phyloP scores from a whole-genome alignment of 257 asterid species.

The Nicotiana noctiflora region DNA sequence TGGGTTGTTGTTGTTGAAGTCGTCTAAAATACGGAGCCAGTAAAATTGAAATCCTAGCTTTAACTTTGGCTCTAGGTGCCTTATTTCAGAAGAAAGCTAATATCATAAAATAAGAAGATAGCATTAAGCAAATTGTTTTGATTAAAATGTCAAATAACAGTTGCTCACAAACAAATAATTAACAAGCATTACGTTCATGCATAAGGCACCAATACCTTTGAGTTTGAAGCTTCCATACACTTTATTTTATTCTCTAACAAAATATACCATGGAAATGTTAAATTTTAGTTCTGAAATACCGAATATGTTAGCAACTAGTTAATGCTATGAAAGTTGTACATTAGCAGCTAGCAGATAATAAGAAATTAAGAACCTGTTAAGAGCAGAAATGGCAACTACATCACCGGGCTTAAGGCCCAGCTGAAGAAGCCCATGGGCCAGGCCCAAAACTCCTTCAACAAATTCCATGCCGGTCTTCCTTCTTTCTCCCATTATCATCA shows the following conservation, averaged over 20 bases:
- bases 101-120: background rate
- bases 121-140: background rate
- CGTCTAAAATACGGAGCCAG: too few relatives aligned
- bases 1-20: too few relatives aligned
- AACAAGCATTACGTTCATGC: background rate
- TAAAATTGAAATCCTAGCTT: too few relatives aligned
- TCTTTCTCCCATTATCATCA: slow-evolving; percentile 38
- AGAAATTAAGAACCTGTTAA: slow-evolving; percentile 64
- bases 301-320: background rate
- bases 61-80: background rate
- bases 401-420: slow-evolving; percentile 76
- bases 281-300: background rate
- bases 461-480: slow-evolving; percentile 71
- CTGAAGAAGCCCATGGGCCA: slow-evolving; percentile 51
- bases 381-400: slow-evolving; percentile 81
- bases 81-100: background rate
- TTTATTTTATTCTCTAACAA: background rate
- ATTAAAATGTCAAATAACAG: background rate
- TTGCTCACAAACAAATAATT: background rate
- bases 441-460: slow-evolving; percentile 45
- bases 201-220: background rate
- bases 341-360: background rate
- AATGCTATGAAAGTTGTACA: background rate
- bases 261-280: background rate
- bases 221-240: background rate